A percentile compares a stretch with the other conserved stretches of the same genome.
Conservation (phyloP, 2,329 filamentous ascomycete species). For the Pseudocercospora pini-densiflorae region DNA sequence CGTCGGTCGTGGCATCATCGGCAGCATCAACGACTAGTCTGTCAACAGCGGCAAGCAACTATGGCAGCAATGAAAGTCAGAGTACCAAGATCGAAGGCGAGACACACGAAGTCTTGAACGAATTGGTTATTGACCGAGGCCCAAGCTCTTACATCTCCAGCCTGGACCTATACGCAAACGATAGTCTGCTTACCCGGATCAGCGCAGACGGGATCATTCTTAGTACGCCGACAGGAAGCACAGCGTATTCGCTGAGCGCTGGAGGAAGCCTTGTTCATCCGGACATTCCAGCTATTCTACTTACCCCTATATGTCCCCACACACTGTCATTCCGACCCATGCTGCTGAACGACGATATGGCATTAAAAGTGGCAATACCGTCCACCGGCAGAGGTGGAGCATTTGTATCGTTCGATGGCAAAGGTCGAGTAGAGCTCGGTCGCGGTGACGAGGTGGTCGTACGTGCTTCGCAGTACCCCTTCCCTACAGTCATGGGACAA, state of each 20-base stretch:
- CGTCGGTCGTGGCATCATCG: slow-evolving; percentile 35
- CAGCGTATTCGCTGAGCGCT: slow-evolving; percentile 93
- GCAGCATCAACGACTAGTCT: slow-evolving; percentile 36
- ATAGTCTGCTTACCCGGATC: slow-evolving; percentile 91
- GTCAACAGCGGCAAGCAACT: slow-evolving; percentile 34
- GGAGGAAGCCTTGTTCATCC: slow-evolving; percentile 95
- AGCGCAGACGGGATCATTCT: slow-evolving; percentile 98
- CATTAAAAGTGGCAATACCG: slow-evolving; percentile 86
- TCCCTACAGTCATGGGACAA: slow-evolving; percentile 91
- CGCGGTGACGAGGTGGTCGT: slow-evolving; percentile 97
- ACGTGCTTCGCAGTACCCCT: slow-evolving; percentile 93
- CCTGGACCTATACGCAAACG: slow-evolving; percentile 92
- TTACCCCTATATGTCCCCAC: slow-evolving; percentile 97
- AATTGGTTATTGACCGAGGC: slow-evolving; percentile 96
- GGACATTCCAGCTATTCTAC: slow-evolving; percentile 92
- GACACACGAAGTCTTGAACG: slow-evolving; percentile 97
- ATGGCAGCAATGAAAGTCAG: slow-evolving; percentile 32
- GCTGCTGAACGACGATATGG: slow-evolving; percentile 94
- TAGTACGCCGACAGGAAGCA: slow-evolving; percentile 87
- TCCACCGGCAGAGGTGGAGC: slow-evolving; percentile 85
- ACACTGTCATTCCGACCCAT: slow-evolving; percentile 97
- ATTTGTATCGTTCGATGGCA: slow-evolving; percentile 97
- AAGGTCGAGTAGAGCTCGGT: slow-evolving; percentile 88
- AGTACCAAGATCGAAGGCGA: slow-evolving; percentile 81
- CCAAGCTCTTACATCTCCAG: slow-evolving; percentile 97